These are phyloP conservation scores for Ephemerocybe angulata DNA, from an alignment of 768 basidiomycete species.

Conservation along the genomic window DNA sequence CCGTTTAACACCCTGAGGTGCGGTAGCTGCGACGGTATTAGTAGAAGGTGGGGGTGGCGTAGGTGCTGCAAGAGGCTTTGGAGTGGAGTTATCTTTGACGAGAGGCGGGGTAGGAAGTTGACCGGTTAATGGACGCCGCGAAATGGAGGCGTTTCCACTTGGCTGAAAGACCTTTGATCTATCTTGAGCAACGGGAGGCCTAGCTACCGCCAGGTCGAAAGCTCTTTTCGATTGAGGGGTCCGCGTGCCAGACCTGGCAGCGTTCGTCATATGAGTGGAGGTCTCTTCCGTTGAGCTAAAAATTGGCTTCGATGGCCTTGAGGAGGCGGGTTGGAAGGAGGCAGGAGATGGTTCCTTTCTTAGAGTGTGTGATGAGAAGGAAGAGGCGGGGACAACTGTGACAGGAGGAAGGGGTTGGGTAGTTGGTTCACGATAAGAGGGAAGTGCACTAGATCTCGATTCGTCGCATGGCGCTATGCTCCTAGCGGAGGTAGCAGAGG, in stretches of 20 bases:
- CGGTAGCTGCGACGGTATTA: not conserved
- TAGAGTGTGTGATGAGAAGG: not conserved
- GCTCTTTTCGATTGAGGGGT: too few species aligned
- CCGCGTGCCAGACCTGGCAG: too few species aligned
- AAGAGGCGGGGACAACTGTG: not conserved
- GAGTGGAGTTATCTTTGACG: not conserved
- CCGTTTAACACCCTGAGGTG: slow-evolving; percentile 40
- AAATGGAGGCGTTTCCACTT: not conserved
- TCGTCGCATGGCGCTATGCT: not conserved
- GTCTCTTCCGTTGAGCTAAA: too few species aligned
- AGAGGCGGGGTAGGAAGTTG: not conserved
- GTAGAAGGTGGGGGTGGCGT: slow-evolving; percentile 4
- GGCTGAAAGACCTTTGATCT: not conserved
- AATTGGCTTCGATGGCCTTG: not conserved
- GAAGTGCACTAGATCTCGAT: not conserved
- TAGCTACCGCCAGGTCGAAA: too few species aligned
- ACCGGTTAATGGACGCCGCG: not conserved
- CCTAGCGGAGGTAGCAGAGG: not conserved
- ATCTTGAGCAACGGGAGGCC: too few species aligned
- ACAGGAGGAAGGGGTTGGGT: not conserved
- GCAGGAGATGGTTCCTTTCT: not conserved
- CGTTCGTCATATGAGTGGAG: too few species aligned
- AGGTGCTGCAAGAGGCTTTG: not conserved
- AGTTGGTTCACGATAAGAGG: not conserved
- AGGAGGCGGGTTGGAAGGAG: not conserved